Conservation (phyloP, 208 protist species). For the Trypanosoma avium region DNA sequence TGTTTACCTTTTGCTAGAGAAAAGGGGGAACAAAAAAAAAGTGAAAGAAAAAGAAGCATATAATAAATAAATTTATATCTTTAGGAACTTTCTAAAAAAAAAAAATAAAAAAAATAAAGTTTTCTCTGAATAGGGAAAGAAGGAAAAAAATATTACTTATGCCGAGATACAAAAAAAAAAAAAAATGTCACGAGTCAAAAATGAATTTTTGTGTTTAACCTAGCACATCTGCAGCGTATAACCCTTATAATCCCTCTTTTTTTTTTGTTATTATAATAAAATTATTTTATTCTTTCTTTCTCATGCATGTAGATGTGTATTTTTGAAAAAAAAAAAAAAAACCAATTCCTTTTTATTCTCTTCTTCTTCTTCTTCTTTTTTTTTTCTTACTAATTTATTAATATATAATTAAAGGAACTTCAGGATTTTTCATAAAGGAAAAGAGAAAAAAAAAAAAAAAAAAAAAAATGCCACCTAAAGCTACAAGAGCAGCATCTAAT, state of each 20-base stretch:
- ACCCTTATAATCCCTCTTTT: slow-evolving; percentile 22
- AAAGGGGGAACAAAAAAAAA: no score
- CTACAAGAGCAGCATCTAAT: background rate
- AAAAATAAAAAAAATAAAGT: background rate
- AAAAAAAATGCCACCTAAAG: slow-evolving; percentile 41
- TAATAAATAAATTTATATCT: no score
- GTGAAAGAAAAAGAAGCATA: no score
- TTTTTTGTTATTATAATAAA: slow-evolving; percentile 26
- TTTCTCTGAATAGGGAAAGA: no score
- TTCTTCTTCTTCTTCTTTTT: no score
- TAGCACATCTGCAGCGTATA: slow-evolving; percentile 2
- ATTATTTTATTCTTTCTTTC: slow-evolving; percentile 14
- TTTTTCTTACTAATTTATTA: no score
- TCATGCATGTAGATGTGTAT: no score
- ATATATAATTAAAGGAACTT: no score
- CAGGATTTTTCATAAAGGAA: background rate
- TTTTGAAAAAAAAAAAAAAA: no score
- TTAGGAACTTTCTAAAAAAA: background rate
- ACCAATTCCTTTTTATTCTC: no score
- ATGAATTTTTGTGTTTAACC: slow-evolving; percentile 5
- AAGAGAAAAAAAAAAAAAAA: background rate
- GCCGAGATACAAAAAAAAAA: background rate
- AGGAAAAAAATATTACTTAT: background rate
- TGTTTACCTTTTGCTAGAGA: no score
- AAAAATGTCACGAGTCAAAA: background rate